These are phyloP conservation scores for Tribonema minus DNA, from an alignment of 108 stramenopile genomes.

Conservation along the genomic window DNA sequence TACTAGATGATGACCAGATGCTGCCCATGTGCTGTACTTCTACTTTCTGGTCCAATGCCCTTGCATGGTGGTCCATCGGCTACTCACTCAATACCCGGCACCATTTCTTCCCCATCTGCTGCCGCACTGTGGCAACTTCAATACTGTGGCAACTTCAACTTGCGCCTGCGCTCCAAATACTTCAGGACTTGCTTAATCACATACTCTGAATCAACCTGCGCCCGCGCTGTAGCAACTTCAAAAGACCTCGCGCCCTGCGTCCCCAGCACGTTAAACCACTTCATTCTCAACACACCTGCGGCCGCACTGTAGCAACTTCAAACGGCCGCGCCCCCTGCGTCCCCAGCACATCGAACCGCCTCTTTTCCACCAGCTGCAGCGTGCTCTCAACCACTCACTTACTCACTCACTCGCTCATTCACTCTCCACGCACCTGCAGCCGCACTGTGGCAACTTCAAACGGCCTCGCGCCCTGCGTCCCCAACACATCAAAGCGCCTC, in stretches of 20 bases:
- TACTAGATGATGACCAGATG: too few relatives aligned
- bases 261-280: slow-evolving; percentile 26
- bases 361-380: slow-evolving; percentile 37
- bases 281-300: slow-evolving; percentile 5
- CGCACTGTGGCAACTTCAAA: slow-evolving; percentile 42
- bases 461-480: slow-evolving; percentile 37
- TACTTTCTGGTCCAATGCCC: too few relatives aligned
- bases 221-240: slow-evolving; percentile 27
- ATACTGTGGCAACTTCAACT: slow-evolving; percentile 30
- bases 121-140: slow-evolving; percentile 30
- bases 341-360: slow-evolving; percentile 27
- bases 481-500: slow-evolving; percentile 31
- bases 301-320: slow-evolving; percentile 30
- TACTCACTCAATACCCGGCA: too few relatives aligned
- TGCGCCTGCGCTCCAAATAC: slow-evolving; percentile 13
- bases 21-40: too few relatives aligned
- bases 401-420: too few relatives aligned
- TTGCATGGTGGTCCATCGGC: too few relatives aligned
- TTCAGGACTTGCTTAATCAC: too few relatives aligned
- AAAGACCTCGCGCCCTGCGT: slow-evolving; percentile 32
- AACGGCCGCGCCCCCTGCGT: slow-evolving; percentile 32
- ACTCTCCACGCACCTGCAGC: slow-evolving; percentile 9
- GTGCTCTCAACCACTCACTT: slow-evolving; percentile 21
- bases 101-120: slow-evolving; percentile 2
- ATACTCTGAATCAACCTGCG: not conserved